phyloP scores from a whole-genome alignment of 2,329 filamentous ascomycete species.

The Didymellaceae sp. region DNA sequence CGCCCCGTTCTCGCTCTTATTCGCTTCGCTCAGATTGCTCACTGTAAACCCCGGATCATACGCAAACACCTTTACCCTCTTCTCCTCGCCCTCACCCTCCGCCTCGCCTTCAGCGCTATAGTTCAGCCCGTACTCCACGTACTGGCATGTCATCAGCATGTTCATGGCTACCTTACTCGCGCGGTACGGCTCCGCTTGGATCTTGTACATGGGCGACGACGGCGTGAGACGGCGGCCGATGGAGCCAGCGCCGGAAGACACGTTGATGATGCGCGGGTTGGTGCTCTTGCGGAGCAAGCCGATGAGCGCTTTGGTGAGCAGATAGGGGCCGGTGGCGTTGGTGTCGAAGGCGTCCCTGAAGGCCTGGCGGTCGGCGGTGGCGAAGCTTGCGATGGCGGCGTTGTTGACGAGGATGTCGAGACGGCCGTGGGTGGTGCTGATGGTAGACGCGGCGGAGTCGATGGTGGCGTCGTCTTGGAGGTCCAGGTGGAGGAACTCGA shows the following conservation, averaged over 20 bases:
- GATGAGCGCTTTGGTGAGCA: conserved; percentile 32
- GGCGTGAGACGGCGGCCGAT: conserved; percentile 39
- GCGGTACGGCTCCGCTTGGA: conserved; percentile 40
- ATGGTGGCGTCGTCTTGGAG: conserved; percentile 53
- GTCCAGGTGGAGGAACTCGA: conserved; percentile 53
- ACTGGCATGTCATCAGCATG: conserved; percentile 46
- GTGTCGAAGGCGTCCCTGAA: conserved; percentile 37
- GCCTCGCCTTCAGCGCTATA: neutral
- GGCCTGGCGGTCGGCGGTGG: conserved; percentile 28
- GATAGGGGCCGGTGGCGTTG: conserved; percentile 38
- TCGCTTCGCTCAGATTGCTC: conserved; percentile 42
- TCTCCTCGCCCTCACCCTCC: neutral
- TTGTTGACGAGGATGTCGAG: conserved; percentile 52
- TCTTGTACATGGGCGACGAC: conserved; percentile 35
- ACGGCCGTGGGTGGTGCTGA: conserved; percentile 39
- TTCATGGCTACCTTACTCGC: conserved; percentile 50
- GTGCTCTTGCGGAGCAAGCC: conserved; percentile 24
- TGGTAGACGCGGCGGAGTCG: conserved; percentile 40
- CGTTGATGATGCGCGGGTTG: conserved; percentile 44
- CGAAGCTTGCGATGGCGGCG: conserved; percentile 38
- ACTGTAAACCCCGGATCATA: conserved; percentile 50
- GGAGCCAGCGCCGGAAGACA: conserved; percentile 45
- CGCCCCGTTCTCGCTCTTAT: conserved; percentile 46
- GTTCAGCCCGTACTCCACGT: conserved; percentile 13
- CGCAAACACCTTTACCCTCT: conserved; percentile 46